Evolutionary conservation across 805 yeast species (phyloP).

Genomic region (Pichia gijzeniarum): DNA sequence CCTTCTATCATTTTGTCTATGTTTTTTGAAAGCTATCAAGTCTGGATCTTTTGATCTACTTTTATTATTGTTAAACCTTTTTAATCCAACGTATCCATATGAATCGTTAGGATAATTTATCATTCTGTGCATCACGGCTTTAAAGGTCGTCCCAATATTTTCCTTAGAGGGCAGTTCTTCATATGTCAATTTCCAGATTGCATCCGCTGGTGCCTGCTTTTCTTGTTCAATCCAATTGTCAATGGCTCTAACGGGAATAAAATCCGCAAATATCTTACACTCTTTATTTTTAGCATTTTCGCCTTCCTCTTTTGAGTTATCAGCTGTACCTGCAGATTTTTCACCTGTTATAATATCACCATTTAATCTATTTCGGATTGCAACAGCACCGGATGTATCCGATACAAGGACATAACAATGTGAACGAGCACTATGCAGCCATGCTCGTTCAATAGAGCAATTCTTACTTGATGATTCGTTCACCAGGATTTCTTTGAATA

Average conservation of each 20-base stretch:
- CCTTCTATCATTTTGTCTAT: too few relatives aligned
- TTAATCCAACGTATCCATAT: constrained; percentile 24
- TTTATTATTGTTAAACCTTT: not conserved
- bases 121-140: constrained; percentile 29
- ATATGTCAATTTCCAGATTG: constrained; percentile 39
- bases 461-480: constrained; percentile 24
- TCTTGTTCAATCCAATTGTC: constrained; percentile 43
- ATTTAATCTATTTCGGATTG: constrained; percentile 31
- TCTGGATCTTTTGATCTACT: not conserved
- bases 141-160: constrained; percentile 22
- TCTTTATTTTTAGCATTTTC: constrained; percentile 23
- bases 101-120: constrained; percentile 29
- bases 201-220: constrained; percentile 37
- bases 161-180: constrained; percentile 29
- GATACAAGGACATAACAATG: constrained; percentile 38
- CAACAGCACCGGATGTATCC: constrained; percentile 35
- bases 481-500: constrained; percentile 33
- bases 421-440: constrained; percentile 37
- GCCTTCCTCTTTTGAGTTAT: not conserved
- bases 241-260: constrained; percentile 39
- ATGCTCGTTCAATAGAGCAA: constrained; percentile 35
- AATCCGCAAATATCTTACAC: constrained; percentile 30
- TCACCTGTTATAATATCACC: constrained; percentile 26
- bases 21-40: not conserved
- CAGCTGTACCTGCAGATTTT: constrained; percentile 10